Evolutionary conservation across 441 rosid species (phyloP).

Genomic region (Francoa sonchifolia): DNA sequence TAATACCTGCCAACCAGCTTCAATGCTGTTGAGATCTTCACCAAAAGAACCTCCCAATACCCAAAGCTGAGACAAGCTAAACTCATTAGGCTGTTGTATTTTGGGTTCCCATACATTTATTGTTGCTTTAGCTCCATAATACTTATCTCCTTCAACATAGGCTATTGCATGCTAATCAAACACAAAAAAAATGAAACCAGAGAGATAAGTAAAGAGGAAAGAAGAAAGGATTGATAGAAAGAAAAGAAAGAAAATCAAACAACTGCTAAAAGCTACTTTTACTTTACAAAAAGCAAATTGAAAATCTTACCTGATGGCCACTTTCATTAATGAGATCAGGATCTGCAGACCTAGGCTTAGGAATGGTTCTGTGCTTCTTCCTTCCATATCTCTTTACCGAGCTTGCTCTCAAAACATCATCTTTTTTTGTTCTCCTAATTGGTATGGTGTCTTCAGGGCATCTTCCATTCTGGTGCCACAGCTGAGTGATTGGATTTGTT

Average conservation of each 20-base stretch:
- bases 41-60: slow-evolving; percentile 96
- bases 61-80: slow-evolving; percentile 97
- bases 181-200: slow-evolving; percentile 10
- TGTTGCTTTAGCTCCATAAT: slow-evolving; percentile 90
- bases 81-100: slow-evolving; percentile 86
- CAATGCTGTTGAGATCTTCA: slow-evolving; percentile 95
- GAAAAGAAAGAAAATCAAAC: background rate
- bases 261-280: slow-evolving; percentile 1
- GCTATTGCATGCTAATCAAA: slow-evolving; percentile 80
- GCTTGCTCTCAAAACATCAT: slow-evolving; percentile 82
- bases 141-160: slow-evolving; percentile 81
- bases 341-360: slow-evolving; percentile 76
- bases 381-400: slow-evolving; percentile 80
- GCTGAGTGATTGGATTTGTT: slow-evolving; percentile 46
- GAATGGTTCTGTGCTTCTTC: slow-evolving; percentile 66
- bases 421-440: slow-evolving; percentile 68
- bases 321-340: slow-evolving; percentile 61
- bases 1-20: slow-evolving; percentile 98
- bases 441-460: slow-evolving; percentile 79
- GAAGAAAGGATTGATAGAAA: slow-evolving; percentile 3
- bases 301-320: slow-evolving; percentile 66
- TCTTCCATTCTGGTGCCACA: slow-evolving; percentile 71
- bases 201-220: slow-evolving; percentile 3
- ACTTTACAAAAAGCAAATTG: background rate
- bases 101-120: slow-evolving; percentile 97